These are phyloP conservation scores for Trichoderma brevicompactum DNA, from an alignment of 2,329 filamentous ascomycete genomes.

Conservation along the genomic window DNA sequence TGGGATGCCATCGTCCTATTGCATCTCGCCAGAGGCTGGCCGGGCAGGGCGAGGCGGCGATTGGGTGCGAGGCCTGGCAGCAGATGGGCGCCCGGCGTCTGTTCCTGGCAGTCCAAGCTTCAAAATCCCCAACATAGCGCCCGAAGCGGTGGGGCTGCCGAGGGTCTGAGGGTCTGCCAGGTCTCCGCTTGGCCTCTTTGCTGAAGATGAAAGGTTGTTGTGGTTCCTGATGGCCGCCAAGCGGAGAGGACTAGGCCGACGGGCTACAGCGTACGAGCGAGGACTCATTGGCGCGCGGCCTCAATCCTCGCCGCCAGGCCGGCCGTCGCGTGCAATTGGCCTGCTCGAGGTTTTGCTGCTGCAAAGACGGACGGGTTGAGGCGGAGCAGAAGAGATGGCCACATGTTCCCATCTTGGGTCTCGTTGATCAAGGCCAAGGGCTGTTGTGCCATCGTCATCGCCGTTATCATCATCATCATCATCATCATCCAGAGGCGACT, in stretches of 20 bases:
- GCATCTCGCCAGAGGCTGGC: slow-evolving; percentile 32
- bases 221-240: slow-evolving; percentile 27
- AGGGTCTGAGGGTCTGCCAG: slow-evolving; percentile 2
- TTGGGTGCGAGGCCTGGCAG: slow-evolving; percentile 44
- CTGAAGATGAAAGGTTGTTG: slow-evolving; percentile 26
- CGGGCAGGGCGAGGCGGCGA: slow-evolving; percentile 37
- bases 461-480: not conserved
- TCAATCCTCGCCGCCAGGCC: slow-evolving; percentile 19
- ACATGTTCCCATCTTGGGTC: slow-evolving; percentile 7
- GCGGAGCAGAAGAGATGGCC: slow-evolving; percentile 18
- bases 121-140: slow-evolving; percentile 8
- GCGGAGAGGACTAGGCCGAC: slow-evolving; percentile 19
- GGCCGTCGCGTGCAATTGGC: slow-evolving; percentile 18
- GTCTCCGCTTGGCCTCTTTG: slow-evolving; percentile 14
- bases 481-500: not conserved
- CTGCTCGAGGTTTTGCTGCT: not conserved
- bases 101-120: slow-evolving; percentile 24
- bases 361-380: slow-evolving; percentile 9
- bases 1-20: slow-evolving; percentile 34
- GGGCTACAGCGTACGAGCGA: slow-evolving; percentile 1
- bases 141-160: slow-evolving; percentile 20
- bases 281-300: slow-evolving; percentile 25
- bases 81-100: slow-evolving; percentile 35
- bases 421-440: not conserved
- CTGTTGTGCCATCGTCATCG: not conserved